These are phyloP conservation scores for Fusarium tuaranense DNA, from an alignment of 2,329 filamentous ascomycete species.

Conservation along the genomic window DNA sequence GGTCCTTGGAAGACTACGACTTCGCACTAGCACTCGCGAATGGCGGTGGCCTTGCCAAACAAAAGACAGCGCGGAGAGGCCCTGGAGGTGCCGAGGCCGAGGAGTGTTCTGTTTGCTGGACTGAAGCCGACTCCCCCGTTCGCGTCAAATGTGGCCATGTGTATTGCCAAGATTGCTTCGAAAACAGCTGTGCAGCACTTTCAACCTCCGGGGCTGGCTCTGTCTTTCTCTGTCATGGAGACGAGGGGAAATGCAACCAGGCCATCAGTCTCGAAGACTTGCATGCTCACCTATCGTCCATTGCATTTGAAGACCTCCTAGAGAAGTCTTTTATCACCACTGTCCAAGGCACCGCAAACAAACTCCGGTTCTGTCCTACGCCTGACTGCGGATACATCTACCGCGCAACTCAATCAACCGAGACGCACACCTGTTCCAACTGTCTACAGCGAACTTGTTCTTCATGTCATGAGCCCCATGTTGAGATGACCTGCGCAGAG, in stretches of 20 bases:
- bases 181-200: constrained; percentile 27
- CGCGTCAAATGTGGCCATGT: constrained; percentile 52
- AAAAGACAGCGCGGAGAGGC: neutral
- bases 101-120: constrained; percentile 52
- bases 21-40: rapidly evolving
- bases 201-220: neutral
- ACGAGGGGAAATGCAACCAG: neutral
- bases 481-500: constrained; percentile 49
- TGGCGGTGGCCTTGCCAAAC: rapidly evolving
- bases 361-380: constrained; percentile 55
- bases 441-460: constrained; percentile 53
- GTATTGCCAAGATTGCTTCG: constrained; percentile 58
- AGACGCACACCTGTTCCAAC: constrained; percentile 48
- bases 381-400: constrained; percentile 59
- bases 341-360: constrained; percentile 46
- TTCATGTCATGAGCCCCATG: constrained; percentile 50
- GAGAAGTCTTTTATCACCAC: constrained; percentile 51
- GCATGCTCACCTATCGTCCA: constrained; percentile 42
- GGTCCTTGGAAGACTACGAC: constrained; percentile 26
- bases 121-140: constrained; percentile 50
- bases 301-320: constrained; percentile 51
- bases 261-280: constrained; percentile 42
- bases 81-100: neutral
- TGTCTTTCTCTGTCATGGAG: neutral
- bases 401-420: constrained; percentile 32